These are phyloP conservation scores for Phytophthora megakarya DNA, from an alignment of 352 stramenopile species.

Conservation along the genomic window DNA sequence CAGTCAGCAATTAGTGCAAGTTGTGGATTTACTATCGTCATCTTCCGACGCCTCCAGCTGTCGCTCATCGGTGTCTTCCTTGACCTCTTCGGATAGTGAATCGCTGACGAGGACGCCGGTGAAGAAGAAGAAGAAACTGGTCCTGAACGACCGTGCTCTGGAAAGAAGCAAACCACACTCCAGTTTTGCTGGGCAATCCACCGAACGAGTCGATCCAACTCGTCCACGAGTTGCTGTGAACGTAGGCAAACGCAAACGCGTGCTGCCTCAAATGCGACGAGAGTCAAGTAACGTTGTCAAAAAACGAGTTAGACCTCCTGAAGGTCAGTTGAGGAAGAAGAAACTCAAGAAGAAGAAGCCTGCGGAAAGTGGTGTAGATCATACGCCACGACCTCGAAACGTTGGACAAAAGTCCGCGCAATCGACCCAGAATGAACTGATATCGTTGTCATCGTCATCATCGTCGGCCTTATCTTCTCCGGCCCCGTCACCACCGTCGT, in stretches of 20 bases:
- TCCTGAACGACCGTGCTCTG: conserved; percentile 18
- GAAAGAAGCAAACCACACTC: background rate
- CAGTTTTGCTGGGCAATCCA: background rate
- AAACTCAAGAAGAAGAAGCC: conserved; percentile 6
- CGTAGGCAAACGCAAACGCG: conserved; percentile 23
- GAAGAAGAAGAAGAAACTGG: conserved; percentile 16
- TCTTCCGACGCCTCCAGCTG: conserved; percentile 17
- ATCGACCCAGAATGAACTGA: background rate
- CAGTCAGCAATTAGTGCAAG: conserved; percentile 3
- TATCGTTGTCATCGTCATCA: conserved; percentile 14
- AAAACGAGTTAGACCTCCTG: background rate
- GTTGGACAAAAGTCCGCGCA: background rate
- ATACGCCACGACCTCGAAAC: background rate
- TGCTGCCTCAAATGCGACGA: conserved; percentile 11
- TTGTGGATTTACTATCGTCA: conserved; percentile 33
- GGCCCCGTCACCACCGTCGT: conserved; percentile 10
- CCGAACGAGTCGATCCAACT: background rate
- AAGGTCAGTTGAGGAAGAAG: conserved; percentile 2
- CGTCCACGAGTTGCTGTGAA: no score
- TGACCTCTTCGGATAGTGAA: conserved; percentile 19
- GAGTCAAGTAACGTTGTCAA: background rate
- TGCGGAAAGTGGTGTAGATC: background rate
- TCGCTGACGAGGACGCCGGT: background rate
- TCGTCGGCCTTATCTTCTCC: conserved; percentile 18
- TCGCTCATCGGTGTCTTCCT: conserved; percentile 9